These are phyloP conservation scores for Trichoderma arundinaceum DNA, from an alignment of 2,329 filamentous ascomycete genomes.

Conservation along the genomic window DNA sequence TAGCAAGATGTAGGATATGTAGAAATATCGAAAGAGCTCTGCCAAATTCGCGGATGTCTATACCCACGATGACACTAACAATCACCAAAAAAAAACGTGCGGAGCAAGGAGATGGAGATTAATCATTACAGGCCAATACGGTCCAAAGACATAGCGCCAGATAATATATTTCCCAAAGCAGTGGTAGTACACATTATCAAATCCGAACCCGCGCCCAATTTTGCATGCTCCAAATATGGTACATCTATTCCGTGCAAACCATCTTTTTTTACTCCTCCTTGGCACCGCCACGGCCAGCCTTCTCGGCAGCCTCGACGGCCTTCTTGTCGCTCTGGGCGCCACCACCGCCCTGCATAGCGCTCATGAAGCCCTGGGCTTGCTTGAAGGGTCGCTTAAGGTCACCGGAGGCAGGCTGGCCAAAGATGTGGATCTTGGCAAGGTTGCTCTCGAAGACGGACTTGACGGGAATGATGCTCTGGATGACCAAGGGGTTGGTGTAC, in stretches of 20 bases:
- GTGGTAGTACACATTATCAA: conserved; percentile 18
- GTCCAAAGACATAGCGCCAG: conserved; percentile 4
- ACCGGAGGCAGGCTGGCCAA: conserved; percentile 82
- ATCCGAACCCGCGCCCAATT: conserved; percentile 18
- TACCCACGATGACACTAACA: no score
- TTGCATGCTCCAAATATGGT: conserved; percentile 4
- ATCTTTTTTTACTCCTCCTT: conserved; percentile 68
- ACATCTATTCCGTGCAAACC: not conserved
- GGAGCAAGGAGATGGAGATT: not conserved
- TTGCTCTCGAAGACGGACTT: conserved; percentile 96
- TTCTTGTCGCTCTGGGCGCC: conserved; percentile 91
- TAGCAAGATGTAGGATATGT: no score
- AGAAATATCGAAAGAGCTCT: no score
- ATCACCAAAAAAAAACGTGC: no score
- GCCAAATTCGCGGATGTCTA: no score
- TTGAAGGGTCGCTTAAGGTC: conserved; percentile 98
- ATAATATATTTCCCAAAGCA: conserved; percentile 8
- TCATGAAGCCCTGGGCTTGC: conserved; percentile 80
- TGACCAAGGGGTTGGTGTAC: conserved; percentile 98
- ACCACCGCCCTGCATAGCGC: conserved; percentile 71
- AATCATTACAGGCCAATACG: not conserved
- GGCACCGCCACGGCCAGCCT: conserved; percentile 71
- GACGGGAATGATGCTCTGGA: conserved; percentile 97
- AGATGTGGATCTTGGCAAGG: conserved; percentile 92
- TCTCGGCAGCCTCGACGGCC: conserved; percentile 79